A percentile compares a stretch with the other conserved stretches of the same genome.
These are phyloP conservation scores for Oxyria digyna DNA, from an alignment of 148 eudicot genomes.

Conservation along the genomic window DNA sequence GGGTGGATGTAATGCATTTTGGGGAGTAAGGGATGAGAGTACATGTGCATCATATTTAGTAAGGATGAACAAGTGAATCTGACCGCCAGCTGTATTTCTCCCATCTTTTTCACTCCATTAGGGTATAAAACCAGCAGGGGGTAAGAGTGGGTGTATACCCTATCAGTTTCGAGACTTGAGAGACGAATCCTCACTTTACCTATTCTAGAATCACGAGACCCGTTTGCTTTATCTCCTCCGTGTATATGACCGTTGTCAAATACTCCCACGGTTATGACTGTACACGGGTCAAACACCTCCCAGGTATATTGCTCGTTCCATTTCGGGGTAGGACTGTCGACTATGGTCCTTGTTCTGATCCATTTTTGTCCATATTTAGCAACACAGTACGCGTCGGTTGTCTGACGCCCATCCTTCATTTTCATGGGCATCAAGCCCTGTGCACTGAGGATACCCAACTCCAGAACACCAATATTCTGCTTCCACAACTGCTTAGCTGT, in stretches of 20 bases:
- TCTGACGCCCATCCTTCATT: slow-evolving; percentile 38
- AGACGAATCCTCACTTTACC: slow-evolving; percentile 58
- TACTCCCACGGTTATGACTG: slow-evolving; percentile 51
- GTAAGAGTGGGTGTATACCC: slow-evolving; percentile 51
- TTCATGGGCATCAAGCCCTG: slow-evolving; percentile 57
- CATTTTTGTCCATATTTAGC: slow-evolving; percentile 70
- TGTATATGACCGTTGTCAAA: slow-evolving; percentile 56
- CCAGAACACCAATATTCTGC: slow-evolving; percentile 50
- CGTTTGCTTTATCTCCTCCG: slow-evolving; percentile 39
- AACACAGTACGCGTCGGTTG: slow-evolving; percentile 59
- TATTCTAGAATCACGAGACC: slow-evolving; percentile 34
- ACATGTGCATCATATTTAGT: slow-evolving; percentile 59
- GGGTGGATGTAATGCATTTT: slow-evolving; percentile 53
- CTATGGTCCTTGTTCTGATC: slow-evolving; percentile 58
- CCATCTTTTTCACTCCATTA: slow-evolving; percentile 51
- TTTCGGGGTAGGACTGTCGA: slow-evolving; percentile 46
- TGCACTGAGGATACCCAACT: slow-evolving; percentile 45
- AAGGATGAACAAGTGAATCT: slow-evolving; percentile 52
- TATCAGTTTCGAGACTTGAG: slow-evolving; percentile 45
- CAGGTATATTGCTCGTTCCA: slow-evolving; percentile 68
- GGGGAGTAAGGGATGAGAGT: slow-evolving; percentile 41
- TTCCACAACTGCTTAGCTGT: slow-evolving; percentile 59
- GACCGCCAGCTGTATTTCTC: slow-evolving; percentile 50
- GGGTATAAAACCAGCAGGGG: slow-evolving; percentile 46
- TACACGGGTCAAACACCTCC: slow-evolving; percentile 65